Evolutionary conservation across 768 basidiomycete species (phyloP).

Genomic region (Favolaschia claudopus): DNA sequence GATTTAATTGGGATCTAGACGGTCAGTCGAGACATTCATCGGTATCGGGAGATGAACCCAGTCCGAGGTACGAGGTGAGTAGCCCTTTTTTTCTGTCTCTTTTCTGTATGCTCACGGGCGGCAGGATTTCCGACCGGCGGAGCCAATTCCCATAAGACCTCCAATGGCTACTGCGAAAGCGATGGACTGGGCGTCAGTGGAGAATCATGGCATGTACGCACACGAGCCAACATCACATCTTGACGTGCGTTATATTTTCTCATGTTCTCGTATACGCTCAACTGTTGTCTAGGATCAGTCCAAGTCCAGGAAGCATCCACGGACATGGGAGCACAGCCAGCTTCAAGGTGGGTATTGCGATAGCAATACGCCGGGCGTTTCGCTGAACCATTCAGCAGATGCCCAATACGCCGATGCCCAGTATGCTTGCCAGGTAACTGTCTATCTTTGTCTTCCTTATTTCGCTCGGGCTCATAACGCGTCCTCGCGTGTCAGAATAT

Average conservation of each 20-base stretch:
- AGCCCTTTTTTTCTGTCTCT: constrained; percentile 1
- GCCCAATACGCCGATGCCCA: constrained; percentile 44
- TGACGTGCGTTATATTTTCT: constrained; percentile 31
- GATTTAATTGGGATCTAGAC: constrained; percentile 40
- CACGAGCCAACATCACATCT: constrained; percentile 51
- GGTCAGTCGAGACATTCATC: constrained; percentile 61
- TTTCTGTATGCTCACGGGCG: too few relatives aligned
- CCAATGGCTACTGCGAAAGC: constrained; percentile 49
- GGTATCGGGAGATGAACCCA: constrained; percentile 57
- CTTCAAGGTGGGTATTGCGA: constrained; percentile 46
- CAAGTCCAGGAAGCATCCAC: constrained; percentile 63
- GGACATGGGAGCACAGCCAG: constrained; percentile 66
- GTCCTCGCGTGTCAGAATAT: constrained; percentile 52
- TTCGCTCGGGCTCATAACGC: constrained; percentile 24
- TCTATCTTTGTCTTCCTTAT: not conserved
- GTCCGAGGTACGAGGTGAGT: constrained; percentile 43
- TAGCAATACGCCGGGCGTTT: not conserved
- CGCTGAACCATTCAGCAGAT: constrained; percentile 22
- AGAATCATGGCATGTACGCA: constrained; percentile 51
- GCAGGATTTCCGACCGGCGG: constrained; percentile 49
- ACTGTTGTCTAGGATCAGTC: constrained; percentile 48
- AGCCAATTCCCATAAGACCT: constrained; percentile 51
- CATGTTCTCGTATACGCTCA: constrained; percentile 5
- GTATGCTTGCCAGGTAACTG: constrained; percentile 57
- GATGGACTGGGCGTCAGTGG: constrained; percentile 56